Base-by-base conservation (phyloP, 495 filamentous ascomycete genomes). In the Physcia stellaris region DNA sequence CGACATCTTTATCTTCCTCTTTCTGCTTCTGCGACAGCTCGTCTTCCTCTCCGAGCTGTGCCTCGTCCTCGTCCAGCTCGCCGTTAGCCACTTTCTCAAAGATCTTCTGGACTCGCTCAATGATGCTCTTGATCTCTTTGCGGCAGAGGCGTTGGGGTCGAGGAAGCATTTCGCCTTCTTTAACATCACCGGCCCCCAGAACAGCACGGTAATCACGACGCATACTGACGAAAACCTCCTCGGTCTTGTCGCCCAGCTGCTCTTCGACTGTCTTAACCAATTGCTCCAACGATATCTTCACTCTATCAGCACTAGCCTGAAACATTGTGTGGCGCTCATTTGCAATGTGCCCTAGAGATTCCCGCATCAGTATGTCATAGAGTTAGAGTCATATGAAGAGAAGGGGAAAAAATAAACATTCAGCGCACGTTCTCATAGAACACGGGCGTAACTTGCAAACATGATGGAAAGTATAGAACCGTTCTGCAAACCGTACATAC, bases 251-350 rank as follows among this genome's bases (percentile, higher is more conserved):
- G 2, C 44, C 30, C 54, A 76, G 54, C 10, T 40, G 35, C 21
- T 55, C 43, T 30, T 58, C 51, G 1, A 64, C 39, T 9, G 34
- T 16, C 9, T 39, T 38, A 24, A 65, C 51, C 59, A 73, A 59
- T 3, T 34, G 16, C 0, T 40, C 32, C 6, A 76, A 53, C 23
- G 53, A 43, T 4, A 34, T 26, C 36, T 53, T 49, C 1, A 77
- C 70, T n/a, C 47, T 51, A 1, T 50, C 32, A 4, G 56, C 56
- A 13, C 61, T 62, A 6, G 58, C 35, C 13, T 46, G 38, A 42
- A 80, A 79, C 72, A 80, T 77, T 1, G 40, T 46, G 6, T 57
- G 41, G 1, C 62, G 58, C 1, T 55, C 30, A 0, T 33, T 23
- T 3, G 56, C 50, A 5, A 80, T 63, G 42, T 79, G 67, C n/a